Evolutionary conservation across 805 yeast genomes (phyloP).

Genomic region (Monosporozyma servazzii): DNA sequence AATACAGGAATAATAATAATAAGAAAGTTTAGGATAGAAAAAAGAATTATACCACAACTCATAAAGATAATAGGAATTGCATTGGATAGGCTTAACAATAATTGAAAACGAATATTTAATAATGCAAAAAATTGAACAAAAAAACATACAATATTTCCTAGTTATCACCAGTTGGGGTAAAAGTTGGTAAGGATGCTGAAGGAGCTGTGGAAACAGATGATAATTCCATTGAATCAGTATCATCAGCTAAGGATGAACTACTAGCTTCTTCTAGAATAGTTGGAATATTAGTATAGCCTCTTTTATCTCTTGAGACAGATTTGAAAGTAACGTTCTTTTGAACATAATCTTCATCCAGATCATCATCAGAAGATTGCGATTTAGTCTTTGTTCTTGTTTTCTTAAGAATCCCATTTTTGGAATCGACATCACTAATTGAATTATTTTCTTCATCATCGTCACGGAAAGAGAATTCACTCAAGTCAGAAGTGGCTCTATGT

Average conservation of each 20-base stretch:
- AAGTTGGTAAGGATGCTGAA: conserved; percentile 11
- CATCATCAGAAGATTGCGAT: conserved; percentile 7
- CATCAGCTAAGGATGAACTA: conserved; percentile 18
- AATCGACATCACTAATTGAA: conserved; percentile 5
- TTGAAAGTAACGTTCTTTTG: conserved; percentile 27
- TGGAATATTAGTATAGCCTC: conserved; percentile 24
- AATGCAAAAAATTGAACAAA: too few species aligned
- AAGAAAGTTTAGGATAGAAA: background rate
- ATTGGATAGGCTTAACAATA: background rate
- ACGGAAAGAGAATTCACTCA: conserved; percentile 24
- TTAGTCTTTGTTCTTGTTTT: conserved; percentile 12
- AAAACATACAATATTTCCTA: too few species aligned
- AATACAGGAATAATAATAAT: background rate
- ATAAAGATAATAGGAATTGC: background rate
- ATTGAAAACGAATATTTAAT: background rate
- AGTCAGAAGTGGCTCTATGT: conserved; percentile 19
- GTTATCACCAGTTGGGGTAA: conserved; percentile 1
- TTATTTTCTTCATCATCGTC: conserved; percentile 13
- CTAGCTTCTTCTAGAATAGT: conserved; percentile 25
- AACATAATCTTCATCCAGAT: conserved; percentile 11
- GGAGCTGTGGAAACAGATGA: conserved; percentile 12
- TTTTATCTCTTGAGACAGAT: conserved; percentile 17
- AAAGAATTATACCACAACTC: background rate
- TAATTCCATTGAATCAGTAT: conserved; percentile 8
- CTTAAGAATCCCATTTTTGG: conserved; percentile 5